A percentile compares a stretch with the other conserved stretches of the same genome.
phyloP scores from a whole-genome alignment of 805 yeast species.

The Metschnikowia arizonensis region DNA sequence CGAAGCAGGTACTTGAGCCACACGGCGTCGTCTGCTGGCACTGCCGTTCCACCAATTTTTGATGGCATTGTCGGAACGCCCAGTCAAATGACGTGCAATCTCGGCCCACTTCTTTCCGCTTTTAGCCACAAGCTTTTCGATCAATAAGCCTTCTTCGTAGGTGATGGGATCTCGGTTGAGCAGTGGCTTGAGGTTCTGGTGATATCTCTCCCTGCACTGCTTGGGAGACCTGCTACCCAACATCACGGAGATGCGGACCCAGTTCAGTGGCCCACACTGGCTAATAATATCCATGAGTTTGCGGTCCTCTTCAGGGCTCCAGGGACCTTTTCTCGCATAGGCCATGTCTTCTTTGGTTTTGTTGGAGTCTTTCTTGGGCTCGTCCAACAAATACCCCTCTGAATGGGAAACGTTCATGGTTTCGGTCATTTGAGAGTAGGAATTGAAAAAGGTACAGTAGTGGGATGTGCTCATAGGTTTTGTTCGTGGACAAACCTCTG shows the following conservation, averaged over 20 bases:
- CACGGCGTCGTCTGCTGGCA: slow-evolving; percentile 73
- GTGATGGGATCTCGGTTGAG: slow-evolving; percentile 80
- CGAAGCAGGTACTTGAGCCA: slow-evolving; percentile 17
- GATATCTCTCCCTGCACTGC: slow-evolving; percentile 88
- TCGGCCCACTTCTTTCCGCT: slow-evolving; percentile 94
- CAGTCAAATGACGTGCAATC: slow-evolving; percentile 81
- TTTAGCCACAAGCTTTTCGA: slow-evolving; percentile 71
- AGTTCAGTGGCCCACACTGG: slow-evolving; percentile 73
- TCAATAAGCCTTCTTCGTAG: slow-evolving; percentile 75
- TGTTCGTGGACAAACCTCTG: neutral
- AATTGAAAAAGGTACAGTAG: neutral
- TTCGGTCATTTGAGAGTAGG: neutral
- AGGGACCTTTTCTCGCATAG: slow-evolving; percentile 65
- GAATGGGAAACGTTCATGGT: neutral
- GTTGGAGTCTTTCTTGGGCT: neutral
- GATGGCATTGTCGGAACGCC: slow-evolving; percentile 85
- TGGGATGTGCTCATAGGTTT: neutral
- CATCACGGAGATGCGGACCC: slow-evolving; percentile 80
- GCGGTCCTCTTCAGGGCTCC: slow-evolving; percentile 85
- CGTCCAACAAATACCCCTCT: slow-evolving; percentile 3
- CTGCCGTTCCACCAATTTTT: slow-evolving; percentile 98
- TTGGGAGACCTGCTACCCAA: slow-evolving; percentile 80
- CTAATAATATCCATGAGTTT: slow-evolving; percentile 65
- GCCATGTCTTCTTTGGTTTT: slow-evolving; percentile 10
- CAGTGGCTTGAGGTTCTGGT: slow-evolving; percentile 84